phyloP scores from a whole-genome alignment of 176 grass and related monocot genomes.

The Aegilops tauschii region DNA sequence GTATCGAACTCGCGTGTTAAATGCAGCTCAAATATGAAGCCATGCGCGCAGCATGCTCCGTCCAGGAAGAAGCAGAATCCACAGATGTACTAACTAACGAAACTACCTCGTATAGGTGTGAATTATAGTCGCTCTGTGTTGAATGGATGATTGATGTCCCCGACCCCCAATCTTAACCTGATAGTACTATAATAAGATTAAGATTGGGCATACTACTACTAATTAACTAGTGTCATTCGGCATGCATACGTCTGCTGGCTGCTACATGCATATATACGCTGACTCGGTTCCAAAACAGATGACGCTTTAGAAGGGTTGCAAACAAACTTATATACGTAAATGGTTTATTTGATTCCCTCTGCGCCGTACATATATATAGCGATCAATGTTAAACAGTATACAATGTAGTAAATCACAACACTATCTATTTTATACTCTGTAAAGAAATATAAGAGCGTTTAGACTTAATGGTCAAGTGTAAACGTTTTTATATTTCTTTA shows the following conservation, averaged over 20 bases:
- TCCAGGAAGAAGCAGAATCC: not conserved
- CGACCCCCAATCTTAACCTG: not conserved
- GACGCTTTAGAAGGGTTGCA: not conserved
- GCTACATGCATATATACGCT: not conserved
- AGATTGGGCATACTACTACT: not conserved
- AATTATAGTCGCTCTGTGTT: too few relatives aligned
- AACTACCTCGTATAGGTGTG: not conserved
- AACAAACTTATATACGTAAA: not conserved
- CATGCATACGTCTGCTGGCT: not conserved
- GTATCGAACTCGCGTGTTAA: not conserved
- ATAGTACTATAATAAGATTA: too few relatives aligned
- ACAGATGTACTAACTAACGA: not conserved
- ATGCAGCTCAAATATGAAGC: not conserved
- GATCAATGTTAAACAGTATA: too few relatives aligned
- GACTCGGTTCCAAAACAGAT: not conserved
- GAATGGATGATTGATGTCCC: not conserved
- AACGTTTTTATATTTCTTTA: too few relatives aligned
- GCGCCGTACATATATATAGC: too few relatives aligned
- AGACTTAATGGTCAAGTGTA: too few relatives aligned
- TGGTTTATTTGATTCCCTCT: too few relatives aligned
- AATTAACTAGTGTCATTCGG: not conserved
- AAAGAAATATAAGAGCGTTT: too few relatives aligned
- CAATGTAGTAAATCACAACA: too few relatives aligned
- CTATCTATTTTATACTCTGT: too few relatives aligned
- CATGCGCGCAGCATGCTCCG: not conserved